Conservation (phyloP, 345 rosid species). For the Aethionema arabicum region DNA sequence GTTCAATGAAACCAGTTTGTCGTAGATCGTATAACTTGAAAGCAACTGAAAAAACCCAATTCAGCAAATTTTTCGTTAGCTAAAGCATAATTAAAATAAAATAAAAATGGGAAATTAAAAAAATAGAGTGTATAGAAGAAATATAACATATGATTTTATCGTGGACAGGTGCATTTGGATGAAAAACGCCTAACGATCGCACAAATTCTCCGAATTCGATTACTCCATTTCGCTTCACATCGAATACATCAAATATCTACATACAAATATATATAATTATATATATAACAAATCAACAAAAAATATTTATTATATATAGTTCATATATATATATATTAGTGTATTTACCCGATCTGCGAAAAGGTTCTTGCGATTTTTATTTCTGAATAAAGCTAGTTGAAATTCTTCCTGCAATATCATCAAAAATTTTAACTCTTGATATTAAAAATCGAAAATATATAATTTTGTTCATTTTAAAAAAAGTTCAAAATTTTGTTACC, state of each 20-base stretch:
- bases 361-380: conserved; percentile 64
- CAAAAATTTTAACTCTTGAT: background rate
- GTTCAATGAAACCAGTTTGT: conserved; percentile 83
- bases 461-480: too few species aligned
- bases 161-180: conserved; percentile 63
- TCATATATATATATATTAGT: background rate
- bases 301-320: background rate
- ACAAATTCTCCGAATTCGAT: conserved; percentile 91
- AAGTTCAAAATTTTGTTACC: too few species aligned
- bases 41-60: conserved; percentile 58
- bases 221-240: conserved; percentile 86
- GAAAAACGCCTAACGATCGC: conserved; percentile 79
- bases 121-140: conserved; percentile 11
- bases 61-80: background rate
- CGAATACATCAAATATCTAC: conserved; percentile 83
- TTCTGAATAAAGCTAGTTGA: conserved; percentile 88
- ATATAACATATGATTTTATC: conserved; percentile 73
- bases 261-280: conserved; percentile 3
- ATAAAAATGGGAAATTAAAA: background rate
- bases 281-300: background rate
- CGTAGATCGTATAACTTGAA: conserved; percentile 80
- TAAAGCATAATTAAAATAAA: background rate
- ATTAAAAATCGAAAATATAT: too few species aligned
- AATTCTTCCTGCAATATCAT: conserved; percentile 67
- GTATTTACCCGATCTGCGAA: conserved; percentile 78